Conservation (phyloP, 495 filamentous ascomycete genomes). For the Parmelia sp. region DNA sequence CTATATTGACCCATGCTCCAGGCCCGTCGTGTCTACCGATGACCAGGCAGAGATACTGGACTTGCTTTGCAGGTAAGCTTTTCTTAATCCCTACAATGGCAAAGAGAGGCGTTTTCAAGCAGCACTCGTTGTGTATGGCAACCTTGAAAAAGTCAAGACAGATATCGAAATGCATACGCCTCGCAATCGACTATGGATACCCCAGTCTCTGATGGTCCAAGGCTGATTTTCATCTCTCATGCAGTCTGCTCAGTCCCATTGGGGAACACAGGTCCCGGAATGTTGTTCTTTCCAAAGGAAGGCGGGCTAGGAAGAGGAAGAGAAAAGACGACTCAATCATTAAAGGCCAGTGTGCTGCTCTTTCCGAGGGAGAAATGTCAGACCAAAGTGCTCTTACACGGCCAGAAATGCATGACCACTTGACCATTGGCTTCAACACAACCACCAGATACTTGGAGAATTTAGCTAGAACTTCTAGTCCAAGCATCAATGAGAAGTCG, state of each 20-base stretch:
- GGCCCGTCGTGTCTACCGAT: slow-evolving; percentile 24
- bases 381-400: neutral
- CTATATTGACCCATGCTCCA: slow-evolving; percentile 10
- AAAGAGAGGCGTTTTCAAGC: too few relatives aligned
- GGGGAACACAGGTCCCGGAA: slow-evolving; percentile 47
- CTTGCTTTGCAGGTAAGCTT: slow-evolving; percentile 29
- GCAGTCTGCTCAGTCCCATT: slow-evolving; percentile 51
- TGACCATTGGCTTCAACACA: slow-evolving; percentile 54
- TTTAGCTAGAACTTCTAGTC: slow-evolving; percentile 26
- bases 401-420: slow-evolving; percentile 29
- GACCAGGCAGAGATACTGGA: slow-evolving; percentile 30
- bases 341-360: neutral
- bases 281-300: slow-evolving; percentile 46
- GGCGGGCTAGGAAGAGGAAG: slow-evolving; percentile 36
- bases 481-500: neutral
- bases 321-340: slow-evolving; percentile 1
- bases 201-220: neutral
- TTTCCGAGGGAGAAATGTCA: neutral
- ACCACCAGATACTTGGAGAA: slow-evolving; percentile 50
- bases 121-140: too few relatives aligned
- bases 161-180: neutral
- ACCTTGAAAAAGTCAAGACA: neutral
- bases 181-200: neutral
- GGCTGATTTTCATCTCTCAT: neutral
- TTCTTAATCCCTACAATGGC: neutral